Evolutionary conservation across 257 asterid species (phyloP).

Genomic region (Solanum sitiens): DNA sequence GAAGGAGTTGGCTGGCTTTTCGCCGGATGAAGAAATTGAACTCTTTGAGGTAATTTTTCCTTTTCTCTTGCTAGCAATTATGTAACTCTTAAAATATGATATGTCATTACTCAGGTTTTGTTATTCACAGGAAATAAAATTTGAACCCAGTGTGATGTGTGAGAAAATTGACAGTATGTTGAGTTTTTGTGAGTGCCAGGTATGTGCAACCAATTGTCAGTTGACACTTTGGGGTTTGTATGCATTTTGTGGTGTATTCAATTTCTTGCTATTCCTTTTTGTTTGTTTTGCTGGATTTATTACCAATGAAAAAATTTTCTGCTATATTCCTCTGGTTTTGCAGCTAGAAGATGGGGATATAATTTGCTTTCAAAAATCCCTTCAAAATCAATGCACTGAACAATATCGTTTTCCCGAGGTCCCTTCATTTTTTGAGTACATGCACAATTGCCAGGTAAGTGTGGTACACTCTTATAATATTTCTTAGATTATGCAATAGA

Average conservation of each 20-base stretch:
- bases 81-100: neutral
- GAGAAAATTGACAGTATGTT: constrained; percentile 46
- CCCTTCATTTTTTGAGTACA: constrained; percentile 61
- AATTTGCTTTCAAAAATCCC: constrained; percentile 57
- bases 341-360: constrained; percentile 81
- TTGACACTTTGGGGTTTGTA: neutral
- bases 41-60: constrained; percentile 51
- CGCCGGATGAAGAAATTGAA: constrained; percentile 63
- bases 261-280: neutral
- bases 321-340: neutral
- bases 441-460: constrained; percentile 59
- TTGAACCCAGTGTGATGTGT: constrained; percentile 69
- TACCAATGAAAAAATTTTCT: neutral
- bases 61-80: neutral
- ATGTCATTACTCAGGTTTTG: neutral
- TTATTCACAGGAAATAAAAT: constrained; percentile 56
- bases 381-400: constrained; percentile 28
- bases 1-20: constrained; percentile 60
- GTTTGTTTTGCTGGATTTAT: neutral
- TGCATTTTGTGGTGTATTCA: neutral
- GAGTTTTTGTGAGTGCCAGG: constrained; percentile 48
- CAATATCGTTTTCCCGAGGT: constrained; percentile 47
- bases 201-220: neutral
- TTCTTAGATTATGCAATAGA: neutral
- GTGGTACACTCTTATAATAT: neutral